Conservation (phyloP, 2,329 filamentous ascomycete species). For the Xylaria arbuscula region DNA sequence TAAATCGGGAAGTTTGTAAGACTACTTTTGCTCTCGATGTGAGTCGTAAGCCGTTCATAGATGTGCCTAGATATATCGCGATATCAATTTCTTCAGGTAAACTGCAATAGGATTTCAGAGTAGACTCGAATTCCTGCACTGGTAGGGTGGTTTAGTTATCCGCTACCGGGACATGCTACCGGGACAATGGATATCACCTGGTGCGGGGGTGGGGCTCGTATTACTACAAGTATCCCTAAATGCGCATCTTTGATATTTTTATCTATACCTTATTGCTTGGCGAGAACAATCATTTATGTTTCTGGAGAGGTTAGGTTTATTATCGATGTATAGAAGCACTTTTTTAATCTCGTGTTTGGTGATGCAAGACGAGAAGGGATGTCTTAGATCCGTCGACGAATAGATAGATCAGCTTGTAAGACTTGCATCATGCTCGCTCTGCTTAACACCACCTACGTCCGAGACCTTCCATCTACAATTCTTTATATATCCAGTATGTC, state of each 20-base stretch:
- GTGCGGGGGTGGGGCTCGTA: conserved; percentile 17
- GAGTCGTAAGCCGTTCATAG: conserved; percentile 25
- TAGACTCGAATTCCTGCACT: too few species aligned
- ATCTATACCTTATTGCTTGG: not conserved
- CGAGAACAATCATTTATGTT: too few species aligned
- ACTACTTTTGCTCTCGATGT: conserved; percentile 14
- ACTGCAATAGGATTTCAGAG: not conserved
- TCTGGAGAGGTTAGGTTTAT: not conserved
- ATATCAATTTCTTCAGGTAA: not conserved
- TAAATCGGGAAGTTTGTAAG: conserved; percentile 2
- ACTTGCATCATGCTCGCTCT: not conserved
- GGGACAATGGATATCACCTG: conserved; percentile 7
- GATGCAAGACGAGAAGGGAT: too few species aligned
- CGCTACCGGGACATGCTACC: conserved; percentile 13
- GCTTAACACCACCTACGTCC: not conserved
- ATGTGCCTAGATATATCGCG: not conserved
- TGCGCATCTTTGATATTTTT: not conserved
- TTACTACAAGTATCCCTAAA: not conserved
- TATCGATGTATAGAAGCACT: not conserved
- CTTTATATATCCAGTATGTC: conserved; percentile 48
- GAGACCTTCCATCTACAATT: not conserved
- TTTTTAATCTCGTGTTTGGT: too few species aligned
- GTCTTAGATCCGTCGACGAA: too few species aligned
- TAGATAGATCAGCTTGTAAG: not conserved
- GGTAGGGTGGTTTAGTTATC: not conserved